These are phyloP conservation scores for Ogataea chonburiensis DNA, from an alignment of 805 yeast species.

Conservation along the genomic window DNA sequence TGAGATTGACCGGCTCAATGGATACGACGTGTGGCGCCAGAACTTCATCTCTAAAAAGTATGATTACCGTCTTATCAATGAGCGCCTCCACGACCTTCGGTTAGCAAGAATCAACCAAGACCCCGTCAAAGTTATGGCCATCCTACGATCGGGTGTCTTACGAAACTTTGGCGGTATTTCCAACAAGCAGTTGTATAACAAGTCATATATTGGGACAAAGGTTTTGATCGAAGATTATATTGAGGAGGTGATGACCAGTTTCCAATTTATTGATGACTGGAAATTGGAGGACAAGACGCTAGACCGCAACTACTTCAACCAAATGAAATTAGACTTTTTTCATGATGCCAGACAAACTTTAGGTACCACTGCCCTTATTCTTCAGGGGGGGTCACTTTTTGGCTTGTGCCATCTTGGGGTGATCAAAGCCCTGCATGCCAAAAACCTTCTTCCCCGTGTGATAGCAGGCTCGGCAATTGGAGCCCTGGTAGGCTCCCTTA, in stretches of 20 bases:
- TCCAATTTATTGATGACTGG: constrained; percentile 56
- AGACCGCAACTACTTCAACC: constrained; percentile 47
- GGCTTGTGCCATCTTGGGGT: constrained; percentile 95
- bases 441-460: constrained; percentile 76
- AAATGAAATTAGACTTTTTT: constrained; percentile 68
- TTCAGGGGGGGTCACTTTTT: constrained; percentile 94
- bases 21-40: constrained; percentile 70
- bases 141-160: constrained; percentile 77
- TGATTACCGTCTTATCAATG: constrained; percentile 80
- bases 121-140: constrained; percentile 55
- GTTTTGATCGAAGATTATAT: constrained; percentile 83
- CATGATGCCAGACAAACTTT: constrained; percentile 83
- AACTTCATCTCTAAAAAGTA: constrained; percentile 78
- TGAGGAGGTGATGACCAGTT: constrained; percentile 66
- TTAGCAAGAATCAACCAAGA: constrained; percentile 63
- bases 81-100: constrained; percentile 60
- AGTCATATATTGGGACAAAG: constrained; percentile 87
- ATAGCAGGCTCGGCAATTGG: constrained; percentile 94
- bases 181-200: constrained; percentile 71
- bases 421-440: constrained; percentile 73
- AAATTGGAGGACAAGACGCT: constrained; percentile 27
- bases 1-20: constrained; percentile 49
- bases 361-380: constrained; percentile 85
- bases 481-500: constrained; percentile 84
- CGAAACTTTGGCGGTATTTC: constrained; percentile 92